Percentiles rank a stretch among this genome's conserved stretches.
These are phyloP conservation scores for Violaceomyces palustris DNA, from an alignment of 1,284 basidiomycete genomes.

Conservation along the genomic window DNA sequence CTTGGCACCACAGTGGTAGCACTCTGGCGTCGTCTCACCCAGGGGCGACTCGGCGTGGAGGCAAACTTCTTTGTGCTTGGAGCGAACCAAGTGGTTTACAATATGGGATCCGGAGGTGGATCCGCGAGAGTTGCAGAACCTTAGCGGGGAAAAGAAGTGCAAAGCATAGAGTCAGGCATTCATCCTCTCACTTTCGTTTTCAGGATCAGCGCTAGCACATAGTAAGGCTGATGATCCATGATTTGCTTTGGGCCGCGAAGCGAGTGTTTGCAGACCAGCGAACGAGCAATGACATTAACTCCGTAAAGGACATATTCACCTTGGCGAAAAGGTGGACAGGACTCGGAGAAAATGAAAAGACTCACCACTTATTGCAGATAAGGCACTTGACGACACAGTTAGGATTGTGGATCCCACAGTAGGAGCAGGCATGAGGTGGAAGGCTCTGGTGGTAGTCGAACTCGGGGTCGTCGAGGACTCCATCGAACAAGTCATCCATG, in stretches of 20 bases:
- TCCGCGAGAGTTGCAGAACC: conserved; percentile 99
- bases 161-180: no score
- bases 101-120: conserved; percentile 93
- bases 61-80: conserved; percentile 98
- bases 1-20: conserved; percentile 98
- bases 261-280: no score
- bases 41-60: conserved; percentile 90
- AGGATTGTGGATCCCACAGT: conserved; percentile 97
- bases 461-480: conserved; percentile 9
- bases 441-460: conserved; percentile 12
- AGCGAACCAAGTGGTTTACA: conserved; percentile 96
- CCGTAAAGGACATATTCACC: no score
- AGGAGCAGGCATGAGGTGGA: conserved; percentile 54
- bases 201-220: no score
- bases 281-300: no score
- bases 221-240: no score
- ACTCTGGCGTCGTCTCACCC: conserved; percentile 92
- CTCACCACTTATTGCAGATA: conserved; percentile 74
- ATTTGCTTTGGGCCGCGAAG: no score
- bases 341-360: no score
- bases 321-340: no score
- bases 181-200: no score
- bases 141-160: not conserved
- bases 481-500: conserved; percentile 3
- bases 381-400: conserved; percentile 96